Conservation (phyloP, 2,329 filamentous ascomycete species). For the Aspergillus transmontanensis region DNA sequence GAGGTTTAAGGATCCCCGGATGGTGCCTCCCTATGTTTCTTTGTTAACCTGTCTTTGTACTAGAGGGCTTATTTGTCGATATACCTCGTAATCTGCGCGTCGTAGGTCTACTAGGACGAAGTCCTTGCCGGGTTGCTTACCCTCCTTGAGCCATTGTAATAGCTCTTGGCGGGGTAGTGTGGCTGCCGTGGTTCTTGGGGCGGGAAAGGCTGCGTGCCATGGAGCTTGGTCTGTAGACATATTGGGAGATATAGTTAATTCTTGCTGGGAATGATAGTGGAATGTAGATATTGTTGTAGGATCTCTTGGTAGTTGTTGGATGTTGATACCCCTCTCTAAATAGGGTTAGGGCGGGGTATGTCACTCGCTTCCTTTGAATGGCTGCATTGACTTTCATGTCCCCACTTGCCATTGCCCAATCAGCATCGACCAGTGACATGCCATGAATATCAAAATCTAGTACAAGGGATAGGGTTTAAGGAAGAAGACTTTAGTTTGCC, state of each 20-base stretch:
- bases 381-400: neutral
- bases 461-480: neutral
- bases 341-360: neutral
- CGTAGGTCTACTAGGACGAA: slow-evolving; percentile 53
- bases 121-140: slow-evolving; percentile 29
- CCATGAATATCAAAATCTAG: neutral
- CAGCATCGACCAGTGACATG: slow-evolving; percentile 13
- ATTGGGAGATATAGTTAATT: neutral
- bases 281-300: neutral
- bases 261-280: too few relatives aligned
- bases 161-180: slow-evolving; percentile 38
- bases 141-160: slow-evolving; percentile 39
- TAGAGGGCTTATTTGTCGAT: neutral
- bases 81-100: slow-evolving; percentile 50
- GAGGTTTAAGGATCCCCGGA: slow-evolving; percentile 56
- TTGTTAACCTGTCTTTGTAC: slow-evolving; percentile 5
- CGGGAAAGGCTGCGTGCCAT: slow-evolving; percentile 47
- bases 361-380: neutral
- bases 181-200: slow-evolving; percentile 32
- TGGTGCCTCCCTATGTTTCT: slow-evolving; percentile 56
- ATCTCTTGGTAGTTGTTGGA: neutral
- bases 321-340: neutral
- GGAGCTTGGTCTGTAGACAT: slow-evolving; percentile 22
- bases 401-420: slow-evolving; percentile 10
- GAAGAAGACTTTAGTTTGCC: neutral